Conservation (phyloP, 2,329 filamentous ascomycete species). For the Penicillium sp. region DNA sequence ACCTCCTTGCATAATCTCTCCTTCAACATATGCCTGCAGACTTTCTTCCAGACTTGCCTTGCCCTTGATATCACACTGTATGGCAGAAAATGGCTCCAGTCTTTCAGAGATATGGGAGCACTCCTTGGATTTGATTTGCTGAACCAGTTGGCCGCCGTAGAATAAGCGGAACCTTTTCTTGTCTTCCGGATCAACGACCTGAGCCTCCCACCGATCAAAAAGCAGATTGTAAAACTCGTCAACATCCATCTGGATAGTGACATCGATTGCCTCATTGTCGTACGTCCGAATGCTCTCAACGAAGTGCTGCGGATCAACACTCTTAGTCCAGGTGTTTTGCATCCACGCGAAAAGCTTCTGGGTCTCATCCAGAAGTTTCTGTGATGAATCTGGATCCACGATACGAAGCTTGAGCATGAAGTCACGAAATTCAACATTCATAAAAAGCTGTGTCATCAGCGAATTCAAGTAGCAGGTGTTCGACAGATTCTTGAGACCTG, state of each 20-base stretch:
- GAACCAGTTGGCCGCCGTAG: slow-evolving; percentile 86
- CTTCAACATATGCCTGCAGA: slow-evolving; percentile 89
- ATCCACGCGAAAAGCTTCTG: slow-evolving; percentile 79
- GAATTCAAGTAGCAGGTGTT: slow-evolving; percentile 99
- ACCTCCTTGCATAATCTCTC: slow-evolving; percentile 92
- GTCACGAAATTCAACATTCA: slow-evolving; percentile 82
- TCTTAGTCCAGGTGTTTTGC: slow-evolving; percentile 75
- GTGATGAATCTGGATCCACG: slow-evolving; percentile 54
- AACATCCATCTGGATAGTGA: slow-evolving; percentile 92
- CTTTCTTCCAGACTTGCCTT: slow-evolving; percentile 82
- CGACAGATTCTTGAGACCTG: slow-evolving; percentile 86
- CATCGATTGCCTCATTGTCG: slow-evolving; percentile 78
- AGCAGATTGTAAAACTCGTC: slow-evolving; percentile 96
- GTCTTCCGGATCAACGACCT: slow-evolving; percentile 65
- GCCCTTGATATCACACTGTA: slow-evolving; percentile 94
- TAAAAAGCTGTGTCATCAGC: slow-evolving; percentile 88
- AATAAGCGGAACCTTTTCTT: slow-evolving; percentile 76
- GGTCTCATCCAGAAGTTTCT: slow-evolving; percentile 71
- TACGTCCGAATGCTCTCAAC: slow-evolving; percentile 77
- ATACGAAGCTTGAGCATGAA: slow-evolving; percentile 72
- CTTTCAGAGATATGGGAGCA: slow-evolving; percentile 91
- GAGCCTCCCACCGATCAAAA: slow-evolving; percentile 85
- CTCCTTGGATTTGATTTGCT: slow-evolving; percentile 93
- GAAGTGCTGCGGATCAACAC: slow-evolving; percentile 68
- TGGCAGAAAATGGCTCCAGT: slow-evolving; percentile 85